phyloP scores from a whole-genome alignment of 495 filamentous ascomycete genomes.

The Tuber indicum region DNA sequence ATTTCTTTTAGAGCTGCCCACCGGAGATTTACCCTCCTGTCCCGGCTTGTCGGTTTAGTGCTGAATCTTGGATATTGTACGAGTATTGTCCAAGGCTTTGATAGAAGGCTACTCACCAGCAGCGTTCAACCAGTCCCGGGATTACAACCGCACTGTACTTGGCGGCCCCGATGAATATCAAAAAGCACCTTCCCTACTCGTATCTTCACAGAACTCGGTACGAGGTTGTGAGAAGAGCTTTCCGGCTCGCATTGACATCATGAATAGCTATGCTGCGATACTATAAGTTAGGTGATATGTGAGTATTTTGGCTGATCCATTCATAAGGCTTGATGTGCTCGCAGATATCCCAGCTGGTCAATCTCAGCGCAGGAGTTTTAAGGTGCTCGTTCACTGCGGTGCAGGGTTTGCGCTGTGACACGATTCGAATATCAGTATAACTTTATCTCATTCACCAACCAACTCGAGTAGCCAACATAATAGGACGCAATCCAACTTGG shows the following conservation, averaged over 20 bases:
- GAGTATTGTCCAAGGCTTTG: not conserved
- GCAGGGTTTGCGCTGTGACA: too few species aligned
- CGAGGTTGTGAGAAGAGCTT: not conserved
- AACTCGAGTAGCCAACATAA: too few species aligned
- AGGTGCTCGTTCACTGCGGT: too few species aligned
- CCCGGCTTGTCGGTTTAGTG: not conserved
- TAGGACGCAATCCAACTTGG: too few species aligned
- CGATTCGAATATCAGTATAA: too few species aligned
- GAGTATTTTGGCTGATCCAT: not conserved
- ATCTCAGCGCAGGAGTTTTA: too few species aligned
- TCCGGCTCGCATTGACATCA: not conserved
- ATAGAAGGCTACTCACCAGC: not conserved
- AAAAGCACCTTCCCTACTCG: not conserved
- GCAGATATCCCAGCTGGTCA: too few species aligned
- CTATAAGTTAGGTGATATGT: not conserved
- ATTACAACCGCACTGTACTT: not conserved
- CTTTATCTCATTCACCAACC: too few species aligned
- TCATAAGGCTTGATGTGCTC: not conserved
- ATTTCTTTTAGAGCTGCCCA: not conserved
- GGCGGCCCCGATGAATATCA: not conserved
- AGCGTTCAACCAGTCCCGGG: too few species aligned
- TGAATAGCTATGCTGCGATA: not conserved
- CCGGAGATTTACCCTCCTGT: not conserved
- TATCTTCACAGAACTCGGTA: not conserved
- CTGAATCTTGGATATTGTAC: not conserved